Conservation (phyloP, 2,329 filamentous ascomycete genomes). For the Trichoderma gracile region DNA sequence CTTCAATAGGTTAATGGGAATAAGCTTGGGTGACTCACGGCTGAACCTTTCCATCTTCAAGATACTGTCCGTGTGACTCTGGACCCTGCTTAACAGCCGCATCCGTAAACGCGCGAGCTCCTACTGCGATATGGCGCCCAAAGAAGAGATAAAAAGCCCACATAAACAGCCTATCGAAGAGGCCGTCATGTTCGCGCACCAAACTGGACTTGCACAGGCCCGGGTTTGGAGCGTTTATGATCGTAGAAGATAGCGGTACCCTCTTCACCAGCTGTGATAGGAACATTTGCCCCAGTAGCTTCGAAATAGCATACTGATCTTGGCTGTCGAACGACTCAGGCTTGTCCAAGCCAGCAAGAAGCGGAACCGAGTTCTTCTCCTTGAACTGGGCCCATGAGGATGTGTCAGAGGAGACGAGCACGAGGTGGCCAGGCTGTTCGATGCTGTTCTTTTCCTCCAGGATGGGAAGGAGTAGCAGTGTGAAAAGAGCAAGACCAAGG, state of each 20-base stretch:
- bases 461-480: not conserved
- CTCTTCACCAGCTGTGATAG: constrained; percentile 4
- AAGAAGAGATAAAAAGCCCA: not conserved
- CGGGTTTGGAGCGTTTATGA: constrained; percentile 13
- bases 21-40: not conserved
- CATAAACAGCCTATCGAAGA: not conserved
- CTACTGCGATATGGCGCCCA: not conserved
- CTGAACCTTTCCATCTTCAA: constrained; percentile 15
- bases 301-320: constrained; percentile 2
- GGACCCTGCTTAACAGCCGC: constrained; percentile 1
- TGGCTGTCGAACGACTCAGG: not conserved
- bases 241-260: not conserved
- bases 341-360: not conserved
- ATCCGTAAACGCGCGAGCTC: constrained; percentile 8
- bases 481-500: not conserved
- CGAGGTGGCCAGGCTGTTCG: constrained; percentile 1
- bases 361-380: not conserved
- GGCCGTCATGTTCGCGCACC: not conserved
- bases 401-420: constrained; percentile 9
- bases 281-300: constrained; percentile 12
- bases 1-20: too few species aligned
- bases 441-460: not conserved
- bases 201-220: not conserved
- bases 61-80: constrained; percentile 14
- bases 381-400: constrained; percentile 8